Evolutionary conservation across 2,329 filamentous ascomycete species (phyloP), one percentile per base, ranked within the genome.

Genomic region (Penicillium freii): DNA sequence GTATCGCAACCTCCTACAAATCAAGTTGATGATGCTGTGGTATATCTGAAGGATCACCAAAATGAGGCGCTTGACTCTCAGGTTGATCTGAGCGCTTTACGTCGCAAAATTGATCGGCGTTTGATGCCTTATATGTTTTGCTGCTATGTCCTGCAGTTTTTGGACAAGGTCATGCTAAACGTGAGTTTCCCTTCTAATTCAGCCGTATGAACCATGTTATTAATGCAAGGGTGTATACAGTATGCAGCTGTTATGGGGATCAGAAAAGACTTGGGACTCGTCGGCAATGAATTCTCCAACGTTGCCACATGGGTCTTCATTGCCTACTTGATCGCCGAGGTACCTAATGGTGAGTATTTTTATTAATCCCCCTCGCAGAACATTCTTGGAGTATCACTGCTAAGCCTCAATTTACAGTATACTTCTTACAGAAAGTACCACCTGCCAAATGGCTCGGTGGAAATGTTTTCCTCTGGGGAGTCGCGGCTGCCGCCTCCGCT

Each of bases 171-270:
- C 15, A 62, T 71, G 60, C 62, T 70, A n/a, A 70, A 69, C 50
- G 66, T 67, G 21, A 55, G 66, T 38, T 34, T 17, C 15, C 4
- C 23, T 23, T 23, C 23, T 23, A 10, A 13, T 23, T 8, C 25
- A 19, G 7, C n/a, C 31, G 17, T 34, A 31, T 19, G 7, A 9
- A 9, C n/a, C 21, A 19, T 38, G 6, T n/a, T 7, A 11, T 36
- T 57, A 51, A 51, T 11, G 17, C 11, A 21, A 29, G n/a, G 31
- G 38, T 44, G 5, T 33, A 10, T 10, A n/a, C 34, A 64, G 64
- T 66, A 87, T 66, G 84, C 83, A 11, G 82, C 82, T 51, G 83
- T 88, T 38, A 88, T 88, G 85, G 84, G 84, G 6, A 70, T 88
- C 6, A 75, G 71, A 29, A 72, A 77, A 57, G 82, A 86, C 48